Evolutionary conservation across 1,139 yeast genomes (phyloP).

Genomic region (Saccharomyces pastorianus): DNA sequence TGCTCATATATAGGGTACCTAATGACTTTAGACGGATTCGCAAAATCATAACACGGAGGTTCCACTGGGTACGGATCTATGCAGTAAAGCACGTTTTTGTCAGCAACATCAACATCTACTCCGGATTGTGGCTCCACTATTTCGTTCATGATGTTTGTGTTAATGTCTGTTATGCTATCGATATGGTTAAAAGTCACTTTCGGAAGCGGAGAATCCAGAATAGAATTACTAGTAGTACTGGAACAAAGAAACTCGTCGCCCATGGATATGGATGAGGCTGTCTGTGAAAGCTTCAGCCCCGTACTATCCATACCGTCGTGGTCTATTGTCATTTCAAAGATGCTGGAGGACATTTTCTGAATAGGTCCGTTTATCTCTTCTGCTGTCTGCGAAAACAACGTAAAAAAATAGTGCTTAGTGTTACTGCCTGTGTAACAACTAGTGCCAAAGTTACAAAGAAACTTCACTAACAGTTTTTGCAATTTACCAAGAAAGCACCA

Average conservation of each 20-base stretch:
- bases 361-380: background rate
- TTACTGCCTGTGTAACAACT: background rate
- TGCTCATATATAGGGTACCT: slow-evolving; percentile 43
- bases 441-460: background rate
- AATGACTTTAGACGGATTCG: slow-evolving; percentile 33
- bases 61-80: slow-evolving; percentile 45
- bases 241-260: background rate
- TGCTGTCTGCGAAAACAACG: background rate
- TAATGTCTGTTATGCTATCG: background rate
- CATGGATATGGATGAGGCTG: background rate
- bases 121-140: background rate
- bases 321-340: background rate
- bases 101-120: background rate
- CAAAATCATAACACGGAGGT: slow-evolving; percentile 40
- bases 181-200: background rate
- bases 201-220: background rate
- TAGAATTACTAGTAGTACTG: background rate
- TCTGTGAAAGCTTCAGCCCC: background rate
- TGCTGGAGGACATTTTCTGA: background rate
- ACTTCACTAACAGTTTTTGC: background rate
- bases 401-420: background rate
- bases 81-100: slow-evolving; percentile 14
- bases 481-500: background rate
- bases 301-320: background rate
- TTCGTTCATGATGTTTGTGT: background rate